Conservation (phyloP, 345 rosid genomes). For the Salix exigua region DNA sequence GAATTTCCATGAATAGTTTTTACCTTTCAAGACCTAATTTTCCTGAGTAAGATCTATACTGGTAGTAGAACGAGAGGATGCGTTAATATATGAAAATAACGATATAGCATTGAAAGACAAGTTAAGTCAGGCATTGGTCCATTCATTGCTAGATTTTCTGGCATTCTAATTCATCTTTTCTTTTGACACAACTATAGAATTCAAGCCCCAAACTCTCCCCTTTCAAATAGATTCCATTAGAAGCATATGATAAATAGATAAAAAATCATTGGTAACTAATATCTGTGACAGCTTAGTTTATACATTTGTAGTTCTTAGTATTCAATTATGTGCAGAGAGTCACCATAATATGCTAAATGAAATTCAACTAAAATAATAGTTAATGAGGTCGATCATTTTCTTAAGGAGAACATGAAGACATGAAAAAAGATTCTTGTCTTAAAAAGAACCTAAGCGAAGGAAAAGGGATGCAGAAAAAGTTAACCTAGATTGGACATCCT, state of each 20-base stretch:
- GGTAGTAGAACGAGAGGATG: background rate
- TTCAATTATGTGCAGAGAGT: no score
- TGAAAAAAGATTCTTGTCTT: background rate
- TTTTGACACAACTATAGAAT: background rate
- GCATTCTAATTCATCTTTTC: background rate
- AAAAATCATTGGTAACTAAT: no score
- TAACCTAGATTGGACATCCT: constrained; percentile 89
- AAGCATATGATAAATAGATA: background rate
- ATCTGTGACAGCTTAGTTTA: no score
- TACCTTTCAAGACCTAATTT: background rate
- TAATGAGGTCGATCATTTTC: no score
- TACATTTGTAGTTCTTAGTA: no score
- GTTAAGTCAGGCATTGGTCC: background rate
- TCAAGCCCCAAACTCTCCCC: background rate
- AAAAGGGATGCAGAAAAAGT: background rate
- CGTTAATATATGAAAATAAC: no score
- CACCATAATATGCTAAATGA: no score
- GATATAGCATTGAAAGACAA: background rate
- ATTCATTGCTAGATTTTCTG: no score
- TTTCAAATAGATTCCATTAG: background rate
- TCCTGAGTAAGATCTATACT: no score
- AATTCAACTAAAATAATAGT: no score
- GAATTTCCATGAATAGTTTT: background rate
- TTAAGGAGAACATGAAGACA: background rate
- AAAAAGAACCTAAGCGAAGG: background rate